These are phyloP conservation scores for Amauroascus niger DNA, from an alignment of 2,329 filamentous ascomycete species.

Conservation along the genomic window DNA sequence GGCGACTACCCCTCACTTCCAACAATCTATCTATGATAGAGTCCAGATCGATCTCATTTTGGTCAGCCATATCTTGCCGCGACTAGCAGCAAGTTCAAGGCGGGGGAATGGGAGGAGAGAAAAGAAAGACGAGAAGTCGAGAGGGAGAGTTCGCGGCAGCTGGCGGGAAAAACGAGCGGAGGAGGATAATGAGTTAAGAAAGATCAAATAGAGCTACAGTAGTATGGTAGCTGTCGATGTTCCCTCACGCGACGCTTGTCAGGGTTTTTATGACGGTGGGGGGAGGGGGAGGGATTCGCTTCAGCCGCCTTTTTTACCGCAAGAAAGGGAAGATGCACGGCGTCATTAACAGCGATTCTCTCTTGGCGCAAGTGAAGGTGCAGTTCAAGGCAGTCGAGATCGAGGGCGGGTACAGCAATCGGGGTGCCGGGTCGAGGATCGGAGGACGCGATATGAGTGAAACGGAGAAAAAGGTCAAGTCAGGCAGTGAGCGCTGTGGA, in stretches of 20 bases:
- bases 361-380: not conserved
- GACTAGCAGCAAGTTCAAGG: conserved; percentile 22
- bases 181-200: conserved; percentile 7
- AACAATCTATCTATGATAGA: conserved; percentile 98
- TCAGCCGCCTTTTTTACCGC: conserved; percentile 4
- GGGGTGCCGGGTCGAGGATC: conserved; percentile 4
- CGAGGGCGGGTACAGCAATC: not conserved
- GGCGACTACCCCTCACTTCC: conserved; percentile 93
- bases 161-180: conserved; percentile 22
- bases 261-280: not conserved
- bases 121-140: conserved; percentile 18
- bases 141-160: conserved; percentile 17
- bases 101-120: conserved; percentile 17
- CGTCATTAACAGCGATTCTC: conserved; percentile 3
- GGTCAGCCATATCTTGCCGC: conserved; percentile 56
- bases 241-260: not conserved
- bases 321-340: not conserved
- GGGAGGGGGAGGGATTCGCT: conserved; percentile 1
- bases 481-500: not conserved
- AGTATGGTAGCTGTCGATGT: not conserved
- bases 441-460: not conserved
- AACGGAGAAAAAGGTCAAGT: conserved; percentile 3
- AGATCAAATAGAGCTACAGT: not conserved
- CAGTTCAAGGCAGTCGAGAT: not conserved
- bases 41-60: conserved; percentile 92